Evolutionary conservation across 2,329 filamentous ascomycete species (phyloP), one percentile per base, ranked within the genome.

Genomic region (Decorospora gaudefroyi): DNA sequence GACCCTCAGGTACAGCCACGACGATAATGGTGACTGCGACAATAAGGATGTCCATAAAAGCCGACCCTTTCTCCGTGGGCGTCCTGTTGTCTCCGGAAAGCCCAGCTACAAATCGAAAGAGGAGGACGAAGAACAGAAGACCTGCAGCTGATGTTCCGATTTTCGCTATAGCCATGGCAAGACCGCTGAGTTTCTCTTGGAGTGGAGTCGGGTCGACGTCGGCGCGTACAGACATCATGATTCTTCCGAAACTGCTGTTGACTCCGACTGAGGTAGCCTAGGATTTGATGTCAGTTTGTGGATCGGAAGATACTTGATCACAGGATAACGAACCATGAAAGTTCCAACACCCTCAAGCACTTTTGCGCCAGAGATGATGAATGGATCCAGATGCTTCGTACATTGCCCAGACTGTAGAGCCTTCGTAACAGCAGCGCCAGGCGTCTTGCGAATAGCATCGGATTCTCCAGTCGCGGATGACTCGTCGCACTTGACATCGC

Each of bases 401-500:
- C 72, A 74, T 11, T 63, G 56, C 4, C 80, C 76, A 6, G 76
- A 74, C 34, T 79, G 72, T 18, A 86, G 74, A 3, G 75, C 73
- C 26, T 77, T 71, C 71, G 78, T 83, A 25, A 83, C 82, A 48
- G 82, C 78, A 12, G 82, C 75, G 9, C 78, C 84, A 4, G 74
- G 66, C 0, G 77, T 81, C 70, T 89, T 88, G 64, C 81, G 83
- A 62, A 88, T 78, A 22, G 84, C 78, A 59, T 88, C 85, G 0
- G 84, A 87, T 64, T 88, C 85, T 53, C 86, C 86, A 3, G 85
- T 88, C 1, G 83, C 83, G 7, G 84, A 87, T 1, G 84, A 87
- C 61, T 88, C 86, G 55, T 88, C 85, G 57, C 85, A 88, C 65
- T 84, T 82, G 40, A 87, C 68, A 33, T 80, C 80, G 51, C 85